Evolutionary conservation across 768 basidiomycete genomes (phyloP).

Genomic region (Leucogyrophana mollusca): DNA sequence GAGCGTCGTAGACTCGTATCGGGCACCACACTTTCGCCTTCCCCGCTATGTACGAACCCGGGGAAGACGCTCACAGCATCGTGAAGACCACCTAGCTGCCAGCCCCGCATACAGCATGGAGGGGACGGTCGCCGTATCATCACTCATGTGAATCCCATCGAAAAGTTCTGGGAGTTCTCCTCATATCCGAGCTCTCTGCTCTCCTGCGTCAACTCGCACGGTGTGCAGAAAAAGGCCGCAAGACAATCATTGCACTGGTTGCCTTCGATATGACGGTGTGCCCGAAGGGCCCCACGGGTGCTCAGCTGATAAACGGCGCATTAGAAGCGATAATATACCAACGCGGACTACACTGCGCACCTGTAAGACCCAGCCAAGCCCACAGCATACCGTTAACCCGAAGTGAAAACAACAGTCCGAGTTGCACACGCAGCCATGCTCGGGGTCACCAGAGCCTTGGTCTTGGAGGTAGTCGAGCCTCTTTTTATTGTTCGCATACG

Average conservation of each 20-base stretch:
- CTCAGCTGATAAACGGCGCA: constrained; percentile 21
- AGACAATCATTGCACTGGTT: constrained; percentile 40
- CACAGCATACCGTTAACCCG: constrained; percentile 3
- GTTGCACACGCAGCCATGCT: constrained; percentile 26
- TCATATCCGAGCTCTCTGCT: constrained; percentile 46
- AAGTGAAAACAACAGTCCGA: constrained; percentile 16
- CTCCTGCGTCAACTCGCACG: constrained; percentile 51
- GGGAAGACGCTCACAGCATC: too few relatives aligned
- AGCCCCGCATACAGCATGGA: too few relatives aligned
- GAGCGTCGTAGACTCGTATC: too few relatives aligned
- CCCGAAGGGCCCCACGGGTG: constrained; percentile 38
- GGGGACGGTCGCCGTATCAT: too few relatives aligned
- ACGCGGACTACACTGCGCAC: background rate
- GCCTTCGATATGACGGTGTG: constrained; percentile 47
- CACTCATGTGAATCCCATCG: too few relatives aligned
- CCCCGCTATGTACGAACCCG: too few relatives aligned
- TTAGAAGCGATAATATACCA: background rate
- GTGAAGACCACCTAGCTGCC: too few relatives aligned
- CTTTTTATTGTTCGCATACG: constrained; percentile 35
- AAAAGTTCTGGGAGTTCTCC: too few relatives aligned
- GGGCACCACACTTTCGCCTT: too few relatives aligned
- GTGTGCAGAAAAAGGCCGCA: constrained; percentile 38
- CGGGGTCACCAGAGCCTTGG: constrained; percentile 34
- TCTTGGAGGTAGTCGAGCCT: constrained; percentile 31
- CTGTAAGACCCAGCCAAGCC: constrained; percentile 5